Conservation (phyloP, 805 yeast species). For the Sugiyamaella valdiviana region DNA sequence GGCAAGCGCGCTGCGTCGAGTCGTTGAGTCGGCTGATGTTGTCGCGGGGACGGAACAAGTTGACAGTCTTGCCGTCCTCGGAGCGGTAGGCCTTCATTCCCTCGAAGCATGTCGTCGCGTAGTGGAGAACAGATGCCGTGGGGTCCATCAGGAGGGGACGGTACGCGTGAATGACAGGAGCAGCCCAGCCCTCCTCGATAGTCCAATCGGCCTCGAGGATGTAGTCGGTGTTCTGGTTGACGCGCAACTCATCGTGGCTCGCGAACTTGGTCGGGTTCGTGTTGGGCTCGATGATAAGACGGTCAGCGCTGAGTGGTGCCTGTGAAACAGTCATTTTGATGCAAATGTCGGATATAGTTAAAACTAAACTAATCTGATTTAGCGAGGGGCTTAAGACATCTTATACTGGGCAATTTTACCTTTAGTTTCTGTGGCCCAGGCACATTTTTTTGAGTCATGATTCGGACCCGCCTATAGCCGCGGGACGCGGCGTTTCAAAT, state of each 20-base stretch:
- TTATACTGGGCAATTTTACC: no score
- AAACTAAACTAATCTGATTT: neutral
- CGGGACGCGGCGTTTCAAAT: no score
- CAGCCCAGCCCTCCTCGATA: constrained; percentile 59
- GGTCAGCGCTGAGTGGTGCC: constrained; percentile 14
- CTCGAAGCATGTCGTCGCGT: constrained; percentile 77
- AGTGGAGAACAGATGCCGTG: constrained; percentile 73
- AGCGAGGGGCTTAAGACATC: neutral
- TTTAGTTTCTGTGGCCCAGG: no score
- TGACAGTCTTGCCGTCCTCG: constrained; percentile 17
- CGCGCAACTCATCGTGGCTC: constrained; percentile 6
- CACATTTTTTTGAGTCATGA: no score
- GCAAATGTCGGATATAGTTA: no score
- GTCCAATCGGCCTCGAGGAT: constrained; percentile 76
- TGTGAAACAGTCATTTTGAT: constrained; percentile 18
- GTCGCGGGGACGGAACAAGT: constrained; percentile 40
- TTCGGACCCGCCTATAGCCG: no score
- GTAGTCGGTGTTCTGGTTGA: constrained; percentile 41
- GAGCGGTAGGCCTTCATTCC: constrained; percentile 72
- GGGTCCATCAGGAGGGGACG: constrained; percentile 66
- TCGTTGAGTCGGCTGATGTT: constrained; percentile 46
- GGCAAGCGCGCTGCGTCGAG: constrained; percentile 43
- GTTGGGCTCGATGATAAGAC: constrained; percentile 9
- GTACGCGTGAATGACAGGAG: constrained; percentile 70
- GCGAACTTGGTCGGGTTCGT: constrained; percentile 10